These are phyloP conservation scores for Acer negundo DNA, from an alignment of 345 rosid species.

Conservation along the genomic window DNA sequence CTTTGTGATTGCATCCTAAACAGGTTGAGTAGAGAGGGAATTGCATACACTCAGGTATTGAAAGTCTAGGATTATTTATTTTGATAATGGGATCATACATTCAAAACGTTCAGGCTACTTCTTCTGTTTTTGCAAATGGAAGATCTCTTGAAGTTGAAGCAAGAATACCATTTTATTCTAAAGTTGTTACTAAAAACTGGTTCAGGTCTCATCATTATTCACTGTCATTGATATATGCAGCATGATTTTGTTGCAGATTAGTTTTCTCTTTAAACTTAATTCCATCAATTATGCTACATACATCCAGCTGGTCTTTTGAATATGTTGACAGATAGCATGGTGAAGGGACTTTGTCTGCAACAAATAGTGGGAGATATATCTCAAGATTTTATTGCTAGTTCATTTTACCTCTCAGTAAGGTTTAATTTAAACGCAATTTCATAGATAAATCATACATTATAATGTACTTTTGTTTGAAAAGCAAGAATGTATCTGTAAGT, in stretches of 20 bases:
- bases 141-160: neutral
- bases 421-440: slow-evolving; percentile 10
- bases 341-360: slow-evolving; percentile 50
- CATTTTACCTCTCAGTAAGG: slow-evolving; percentile 59
- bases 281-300: slow-evolving; percentile 7
- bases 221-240: neutral
- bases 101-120: neutral
- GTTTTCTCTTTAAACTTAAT: slow-evolving; percentile 2
- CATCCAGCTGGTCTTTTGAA: slow-evolving; percentile 55
- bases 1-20: neutral
- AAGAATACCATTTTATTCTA: neutral
- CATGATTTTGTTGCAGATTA: neutral
- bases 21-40: slow-evolving; percentile 9
- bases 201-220: neutral
- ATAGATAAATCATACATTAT: neutral
- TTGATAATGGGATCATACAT: slow-evolving; percentile 2
- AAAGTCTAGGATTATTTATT: slow-evolving; percentile 10
- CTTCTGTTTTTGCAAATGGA: neutral
- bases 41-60: neutral
- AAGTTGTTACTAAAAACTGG: neutral
- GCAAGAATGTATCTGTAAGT: neutral
- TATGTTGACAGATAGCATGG: slow-evolving; percentile 42
- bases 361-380: slow-evolving; percentile 43
- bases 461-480: neutral
- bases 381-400: slow-evolving; percentile 46